phyloP scores from a whole-genome alignment of 2,329 filamentous ascomycete species.

The Aspergillus sclerotialis region DNA sequence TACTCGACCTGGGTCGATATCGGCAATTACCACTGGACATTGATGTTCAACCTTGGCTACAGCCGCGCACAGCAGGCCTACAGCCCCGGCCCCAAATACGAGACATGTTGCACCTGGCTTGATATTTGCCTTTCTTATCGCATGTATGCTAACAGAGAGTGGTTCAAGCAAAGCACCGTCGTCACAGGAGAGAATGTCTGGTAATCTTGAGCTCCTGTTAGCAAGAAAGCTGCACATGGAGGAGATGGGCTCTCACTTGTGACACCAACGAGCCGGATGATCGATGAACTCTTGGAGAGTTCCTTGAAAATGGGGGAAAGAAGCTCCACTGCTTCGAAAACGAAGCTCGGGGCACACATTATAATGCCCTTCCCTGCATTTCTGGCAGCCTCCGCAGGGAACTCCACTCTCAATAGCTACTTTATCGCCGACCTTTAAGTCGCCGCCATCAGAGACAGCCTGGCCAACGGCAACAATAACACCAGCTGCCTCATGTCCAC shows the following conservation, averaged over 20 bases:
- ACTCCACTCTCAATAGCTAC: constrained; percentile 51
- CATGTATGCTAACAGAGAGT: constrained; percentile 56
- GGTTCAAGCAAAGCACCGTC: constrained; percentile 56
- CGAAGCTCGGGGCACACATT: constrained; percentile 57
- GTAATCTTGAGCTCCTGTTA: constrained; percentile 29
- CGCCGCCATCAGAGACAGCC: constrained; percentile 12
- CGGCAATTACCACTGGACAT: constrained; percentile 54
- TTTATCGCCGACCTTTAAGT: constrained; percentile 2
- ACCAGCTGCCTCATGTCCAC: constrained; percentile 66
- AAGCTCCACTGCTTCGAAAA: constrained; percentile 57
- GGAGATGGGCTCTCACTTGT: constrained; percentile 35
- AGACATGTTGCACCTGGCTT: constrained; percentile 44
- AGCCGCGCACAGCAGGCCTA: constrained; percentile 55
- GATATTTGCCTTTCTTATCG: constrained; percentile 49
- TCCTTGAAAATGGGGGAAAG: constrained; percentile 57
- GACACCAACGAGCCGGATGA: constrained; percentile 56
- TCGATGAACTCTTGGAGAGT: constrained; percentile 58
- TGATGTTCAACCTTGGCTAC: constrained; percentile 52
- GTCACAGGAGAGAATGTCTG: constrained; percentile 52
- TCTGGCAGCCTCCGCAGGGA: constrained; percentile 46
- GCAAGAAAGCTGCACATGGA: background rate
- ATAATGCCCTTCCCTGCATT: constrained; percentile 50
- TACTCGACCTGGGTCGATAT: constrained; percentile 54
- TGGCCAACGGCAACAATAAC: constrained; percentile 57
- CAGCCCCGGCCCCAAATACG: constrained; percentile 56